phyloP scores from a whole-genome alignment of 371 early-diverging fungal genomes.

The Lichtheimia ornata region DNA sequence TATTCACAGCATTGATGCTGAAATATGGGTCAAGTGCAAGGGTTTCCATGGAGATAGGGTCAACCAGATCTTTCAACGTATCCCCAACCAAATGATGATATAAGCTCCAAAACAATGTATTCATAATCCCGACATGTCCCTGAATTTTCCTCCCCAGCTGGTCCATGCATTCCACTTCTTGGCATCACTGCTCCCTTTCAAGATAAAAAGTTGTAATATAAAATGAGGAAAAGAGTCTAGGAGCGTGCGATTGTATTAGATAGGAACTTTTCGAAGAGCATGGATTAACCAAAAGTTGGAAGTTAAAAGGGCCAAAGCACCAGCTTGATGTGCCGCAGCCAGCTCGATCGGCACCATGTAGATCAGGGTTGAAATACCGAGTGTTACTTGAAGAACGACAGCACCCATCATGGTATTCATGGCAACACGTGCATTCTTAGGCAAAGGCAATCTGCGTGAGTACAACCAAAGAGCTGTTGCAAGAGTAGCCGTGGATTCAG shows the following conservation, averaged over 20 bases:
- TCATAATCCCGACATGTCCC: too few relatives aligned
- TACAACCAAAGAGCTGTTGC: constrained; percentile 73
- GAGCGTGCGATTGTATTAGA: constrained; percentile 14
- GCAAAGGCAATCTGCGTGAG: constrained; percentile 73
- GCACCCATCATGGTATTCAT: constrained; percentile 76
- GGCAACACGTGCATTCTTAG: constrained; percentile 66
- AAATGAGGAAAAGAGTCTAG: not conserved
- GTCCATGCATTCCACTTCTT: too few relatives aligned
- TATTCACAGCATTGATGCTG: too few relatives aligned
- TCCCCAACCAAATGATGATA: too few relatives aligned
- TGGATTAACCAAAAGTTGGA: constrained; percentile 82
- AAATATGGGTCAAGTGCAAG: too few relatives aligned
- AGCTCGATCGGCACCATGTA: constrained; percentile 92
- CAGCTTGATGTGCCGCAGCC: constrained; percentile 96
- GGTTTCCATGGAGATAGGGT: too few relatives aligned
- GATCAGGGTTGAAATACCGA: constrained; percentile 91
- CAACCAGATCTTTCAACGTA: too few relatives aligned
- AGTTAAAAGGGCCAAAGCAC: constrained; percentile 87
- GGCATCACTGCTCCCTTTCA: too few relatives aligned
- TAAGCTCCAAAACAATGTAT: too few relatives aligned
- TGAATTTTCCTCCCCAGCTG: too few relatives aligned
- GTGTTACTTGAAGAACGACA: constrained; percentile 73
- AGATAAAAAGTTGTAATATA: not conserved
- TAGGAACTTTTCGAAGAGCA: constrained; percentile 66
- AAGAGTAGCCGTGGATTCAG: constrained; percentile 78